These are phyloP conservation scores for Suhomyces bolitotheri DNA, from an alignment of 1,139 yeast genomes.

Conservation along the genomic window DNA sequence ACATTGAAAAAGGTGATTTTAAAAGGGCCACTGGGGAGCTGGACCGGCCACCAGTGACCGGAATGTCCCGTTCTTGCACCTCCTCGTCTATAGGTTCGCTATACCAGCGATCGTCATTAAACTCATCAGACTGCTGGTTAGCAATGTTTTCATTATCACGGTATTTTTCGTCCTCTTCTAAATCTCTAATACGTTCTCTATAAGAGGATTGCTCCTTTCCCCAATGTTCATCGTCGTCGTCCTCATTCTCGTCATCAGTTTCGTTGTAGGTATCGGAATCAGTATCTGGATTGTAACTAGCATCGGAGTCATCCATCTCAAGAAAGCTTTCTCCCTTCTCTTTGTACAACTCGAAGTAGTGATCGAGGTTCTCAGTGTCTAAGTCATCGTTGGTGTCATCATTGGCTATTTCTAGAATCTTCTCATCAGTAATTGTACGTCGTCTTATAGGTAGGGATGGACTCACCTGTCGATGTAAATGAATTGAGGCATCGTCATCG, in stretches of 20 bases:
- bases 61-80: not conserved
- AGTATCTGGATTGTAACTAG: slow-evolving; percentile 3
- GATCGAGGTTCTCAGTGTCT: slow-evolving; percentile 14
- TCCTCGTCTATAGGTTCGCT: not conserved
- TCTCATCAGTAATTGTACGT: slow-evolving; percentile 15
- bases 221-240: slow-evolving; percentile 11
- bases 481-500: slow-evolving; percentile 48
- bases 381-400: slow-evolving; percentile 10
- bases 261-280: slow-evolving; percentile 16
- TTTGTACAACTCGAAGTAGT: slow-evolving; percentile 14
- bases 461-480: slow-evolving; percentile 39
- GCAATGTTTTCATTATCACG: not conserved
- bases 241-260: slow-evolving; percentile 13
- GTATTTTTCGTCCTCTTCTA: not conserved
- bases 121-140: not conserved
- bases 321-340: slow-evolving; percentile 5
- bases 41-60: not conserved
- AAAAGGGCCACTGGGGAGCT: not conserved
- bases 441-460: slow-evolving; percentile 38
- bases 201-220: not conserved
- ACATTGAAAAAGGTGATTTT: not conserved
- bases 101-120: too few relatives aligned
- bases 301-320: slow-evolving; percentile 7
- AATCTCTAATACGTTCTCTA: not conserved
- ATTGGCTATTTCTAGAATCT: slow-evolving; percentile 16